Evolutionary conservation across 2,329 filamentous ascomycete species (phyloP), one percentile per base, ranked within the genome.

Genomic region (Hypocreales sp.): DNA sequence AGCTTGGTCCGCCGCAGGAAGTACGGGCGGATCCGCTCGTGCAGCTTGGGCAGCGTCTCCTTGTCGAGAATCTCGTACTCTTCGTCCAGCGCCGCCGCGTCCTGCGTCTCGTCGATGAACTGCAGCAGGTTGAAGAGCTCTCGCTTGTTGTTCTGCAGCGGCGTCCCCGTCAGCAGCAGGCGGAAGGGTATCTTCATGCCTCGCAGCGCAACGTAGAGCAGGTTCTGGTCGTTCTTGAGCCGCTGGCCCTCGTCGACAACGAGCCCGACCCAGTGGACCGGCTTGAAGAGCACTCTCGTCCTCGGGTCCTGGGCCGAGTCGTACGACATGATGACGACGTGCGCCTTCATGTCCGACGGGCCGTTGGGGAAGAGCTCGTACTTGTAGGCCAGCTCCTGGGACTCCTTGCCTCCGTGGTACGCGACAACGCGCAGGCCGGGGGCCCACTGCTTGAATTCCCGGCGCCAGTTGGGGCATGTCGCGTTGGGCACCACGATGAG

Each of bases 51-150:
- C 8, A 95, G 65, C 31, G 86, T 93, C 16, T 92, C 79, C 26
- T 79, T 75, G 7, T 80, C 84, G 26, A 95, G 61, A n/a, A 79
- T 71, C 5, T 61, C 60, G 44, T 82, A 95, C 41, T 82, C 59
- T 30, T 68, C 60, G 40, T 95, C 87, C 3, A 95, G 58, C 13
- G 66, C 54, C 19, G 69, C 69, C 1, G 90, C 86, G 39, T 84
- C 67, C 25, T 63, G 56, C 1, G 56, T 60, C 6, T 72, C 66
- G 43, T 98, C 84, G 23, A 94, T 67, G 49, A 98, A 98, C 38
- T 95, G 87, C 4, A 98, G 57, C n/a, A 98, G 62, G 44, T 94
- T 98, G 59, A 95, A 95, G 0, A 98, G 60, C 49, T 98, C 90
- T 25, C 84, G 69, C 39, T 83, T 81, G 47, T 94, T 95, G 53